Evolutionary conservation across 306 rosid genomes (phyloP), one percentile per base, ranked within the genome.

Genomic region (Lotus japonicus): DNA sequence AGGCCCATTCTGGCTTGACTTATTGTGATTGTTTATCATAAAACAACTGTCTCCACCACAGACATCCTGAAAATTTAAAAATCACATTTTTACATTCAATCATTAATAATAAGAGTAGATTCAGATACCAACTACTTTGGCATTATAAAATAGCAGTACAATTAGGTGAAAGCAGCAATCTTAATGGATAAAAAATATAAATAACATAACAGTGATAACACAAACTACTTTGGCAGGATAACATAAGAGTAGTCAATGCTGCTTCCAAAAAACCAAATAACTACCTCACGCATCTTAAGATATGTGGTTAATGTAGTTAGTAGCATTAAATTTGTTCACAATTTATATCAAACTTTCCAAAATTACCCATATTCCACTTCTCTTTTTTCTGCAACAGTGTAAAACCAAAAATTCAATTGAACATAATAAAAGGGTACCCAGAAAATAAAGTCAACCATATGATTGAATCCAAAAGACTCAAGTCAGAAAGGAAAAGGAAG

Each of bases 21-120:
- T 66, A 4, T 76, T 78, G 83, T 79, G 54, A 81, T 86, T 94
- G 79, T 74, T 77, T 8, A 90, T 73, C 63, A 79, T 72, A 72
- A 94, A 90, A 84, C 97, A 94, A 79, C 90, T 85, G 61, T 70
- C 84, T 67, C 97, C 96, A 6, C 85, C 86, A 68, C 96, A 94
- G 66, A 50, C 86, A 70, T 88, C 98, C 97, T 88, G 86, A 49
- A 55, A 71, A 73, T 15, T n/a, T 14, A 44, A 53, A 66, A 53
- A 35, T 28, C 31, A 38, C 14, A 66, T 6, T 45, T 51, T 68
- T 39, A 74, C 70, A 14, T 58, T 54, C 70, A 31, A 42, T 49
- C 61, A 9, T 54, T 13, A 41, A 76, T 72, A 55, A 55, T 36
- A 59, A 56, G 56, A 48, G 50, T 31, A 49, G 42, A 50, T 58